Conservation (phyloP, 2,329 filamentous ascomycete genomes). For the Zasmidium angulare region DNA sequence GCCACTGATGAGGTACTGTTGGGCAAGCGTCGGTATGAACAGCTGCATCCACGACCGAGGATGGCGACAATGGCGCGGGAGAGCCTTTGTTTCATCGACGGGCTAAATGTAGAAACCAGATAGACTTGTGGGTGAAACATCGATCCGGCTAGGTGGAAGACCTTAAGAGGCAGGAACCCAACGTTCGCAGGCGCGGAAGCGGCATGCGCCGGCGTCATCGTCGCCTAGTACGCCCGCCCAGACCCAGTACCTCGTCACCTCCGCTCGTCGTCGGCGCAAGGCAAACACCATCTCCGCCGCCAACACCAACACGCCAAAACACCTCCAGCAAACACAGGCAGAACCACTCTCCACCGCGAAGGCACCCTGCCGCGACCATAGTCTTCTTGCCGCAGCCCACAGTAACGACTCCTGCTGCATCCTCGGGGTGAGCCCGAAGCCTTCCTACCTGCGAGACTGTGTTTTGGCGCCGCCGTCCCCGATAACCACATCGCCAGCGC, state of each 20-base stretch:
- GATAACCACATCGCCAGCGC: conserved; percentile 18
- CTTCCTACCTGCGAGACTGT: conserved; percentile 2
- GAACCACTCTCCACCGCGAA: neutral
- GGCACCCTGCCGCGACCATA: neutral
- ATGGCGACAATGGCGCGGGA: neutral
- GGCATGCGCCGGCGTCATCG: too few relatives aligned
- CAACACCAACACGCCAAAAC: neutral
- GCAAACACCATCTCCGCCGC: neutral
- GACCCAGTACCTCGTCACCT: too few relatives aligned
- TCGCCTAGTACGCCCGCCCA: too few relatives aligned
- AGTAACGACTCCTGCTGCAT: neutral
- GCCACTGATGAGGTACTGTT: too few relatives aligned
- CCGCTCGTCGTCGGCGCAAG: neutral
- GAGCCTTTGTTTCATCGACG: neutral
- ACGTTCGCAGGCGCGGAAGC: too few relatives aligned
- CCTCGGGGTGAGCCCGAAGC: neutral
- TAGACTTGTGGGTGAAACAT: neutral
- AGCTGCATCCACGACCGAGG: too few relatives aligned
- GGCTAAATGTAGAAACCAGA: neutral
- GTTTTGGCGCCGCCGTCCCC: conserved; percentile 9
- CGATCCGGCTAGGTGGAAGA: too few relatives aligned
- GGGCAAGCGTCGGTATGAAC: too few relatives aligned
- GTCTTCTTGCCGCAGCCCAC: neutral
- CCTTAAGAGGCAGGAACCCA: too few relatives aligned
- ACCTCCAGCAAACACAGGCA: neutral